Evolutionary conservation across 768 basidiomycete genomes (phyloP), one percentile per base, ranked within the genome.

Genomic region (Tylopilus rubrobrunneus): DNA sequence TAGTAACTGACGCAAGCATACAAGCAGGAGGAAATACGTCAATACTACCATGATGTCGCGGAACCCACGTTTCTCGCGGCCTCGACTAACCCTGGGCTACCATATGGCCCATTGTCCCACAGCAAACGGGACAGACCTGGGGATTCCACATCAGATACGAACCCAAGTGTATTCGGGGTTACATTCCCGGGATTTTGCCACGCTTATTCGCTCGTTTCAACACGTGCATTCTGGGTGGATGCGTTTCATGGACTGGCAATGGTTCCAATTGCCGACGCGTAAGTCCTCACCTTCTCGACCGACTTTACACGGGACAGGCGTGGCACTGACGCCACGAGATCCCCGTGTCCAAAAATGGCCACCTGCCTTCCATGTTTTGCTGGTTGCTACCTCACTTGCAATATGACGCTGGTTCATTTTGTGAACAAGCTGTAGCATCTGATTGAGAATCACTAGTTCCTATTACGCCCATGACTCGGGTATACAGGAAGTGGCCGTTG

Each of bases 221-320:
- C 90, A 5, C 78, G 92, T 37, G 86, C 90, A 4, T 95, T 95
- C 70, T 74, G 89, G 55, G 82, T 92, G 56, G 92, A 95, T 68
- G 77, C 81, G 7, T 93, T 83, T 64, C 90, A 92, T 65, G 83
- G 83, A 7, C 73, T 94, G 17, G 79, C 87, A 1, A 87, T 96
- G 79, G 88, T 92, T 19, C 91, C 92, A 5, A 79, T 92, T 57
- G 89, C 89, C 31, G 92, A 94, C 71, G 79, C 79, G 87, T 90
- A 65, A 68, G 85, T 78, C 45, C 29, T 34, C 29, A 19, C 33
- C 49, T 45, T 49, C 31, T 60, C 6, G 44, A 42, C 45, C 41
- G 27, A 48, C 29, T 33, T 44, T 47, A 49, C 52, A 46, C 28
- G 55, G 47, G 43, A 44, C 40, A 19, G 21, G 14, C 43, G 49